phyloP scores from a whole-genome alignment of 129 eudicot species.

The Flaveria ramosissima region DNA sequence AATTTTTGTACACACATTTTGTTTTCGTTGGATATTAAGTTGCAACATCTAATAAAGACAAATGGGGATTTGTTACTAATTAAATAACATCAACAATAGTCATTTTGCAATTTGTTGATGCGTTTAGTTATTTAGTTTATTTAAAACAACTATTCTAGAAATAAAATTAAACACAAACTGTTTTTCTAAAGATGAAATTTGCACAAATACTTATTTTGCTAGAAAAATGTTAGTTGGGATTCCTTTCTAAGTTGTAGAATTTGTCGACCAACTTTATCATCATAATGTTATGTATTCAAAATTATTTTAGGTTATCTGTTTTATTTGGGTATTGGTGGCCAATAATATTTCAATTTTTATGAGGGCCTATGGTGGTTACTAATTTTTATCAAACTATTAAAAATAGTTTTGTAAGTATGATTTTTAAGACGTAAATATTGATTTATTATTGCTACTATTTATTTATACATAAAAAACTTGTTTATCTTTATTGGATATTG shows the following conservation, averaged over 20 bases:
- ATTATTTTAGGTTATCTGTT: not conserved
- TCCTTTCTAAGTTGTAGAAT: not conserved
- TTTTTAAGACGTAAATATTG: not conserved
- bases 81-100: not conserved
- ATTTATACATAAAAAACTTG: not conserved
- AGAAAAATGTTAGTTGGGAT: not conserved
- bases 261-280: slow-evolving; percentile 17
- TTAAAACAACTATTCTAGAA: not conserved
- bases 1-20: slow-evolving; percentile 10
- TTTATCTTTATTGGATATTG: not conserved
- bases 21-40: slow-evolving; percentile 16
- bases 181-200: not conserved
- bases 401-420: no score
- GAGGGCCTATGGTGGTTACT: not conserved
- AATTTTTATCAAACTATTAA: not conserved
- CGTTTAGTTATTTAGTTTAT: not conserved
- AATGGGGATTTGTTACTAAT: slow-evolving; percentile 9
- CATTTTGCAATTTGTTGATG: not conserved
- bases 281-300: not conserved
- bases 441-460: no score
- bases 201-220: not conserved
- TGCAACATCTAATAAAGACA: slow-evolving; percentile 22
- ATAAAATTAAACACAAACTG: not conserved
- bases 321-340: not conserved
- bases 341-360: not conserved